Percentiles rank a stretch among this genome's conserved stretches.
These are phyloP conservation scores for Solanum chacoense DNA, from an alignment of 305 asterid species.

Conservation along the genomic window DNA sequence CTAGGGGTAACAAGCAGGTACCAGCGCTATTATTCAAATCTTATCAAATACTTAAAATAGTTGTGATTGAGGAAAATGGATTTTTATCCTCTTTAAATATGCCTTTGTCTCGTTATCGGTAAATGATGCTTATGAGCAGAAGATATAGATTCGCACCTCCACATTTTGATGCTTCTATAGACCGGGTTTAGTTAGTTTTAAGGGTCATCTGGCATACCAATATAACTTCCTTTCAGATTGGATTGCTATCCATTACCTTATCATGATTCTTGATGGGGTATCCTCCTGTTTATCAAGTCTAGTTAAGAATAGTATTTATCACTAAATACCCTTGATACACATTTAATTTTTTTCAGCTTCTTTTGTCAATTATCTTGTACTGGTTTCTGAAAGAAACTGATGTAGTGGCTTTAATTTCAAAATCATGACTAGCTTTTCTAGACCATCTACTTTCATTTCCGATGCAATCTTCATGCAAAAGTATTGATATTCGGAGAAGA, in stretches of 20 bases:
- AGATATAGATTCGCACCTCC: not conserved
- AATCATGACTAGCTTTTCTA: not conserved
- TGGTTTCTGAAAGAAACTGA: not conserved
- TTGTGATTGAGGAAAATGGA: not conserved
- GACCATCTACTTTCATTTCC: not conserved
- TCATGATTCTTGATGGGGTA: not conserved
- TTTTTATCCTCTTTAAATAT: not conserved
- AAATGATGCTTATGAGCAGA: not conserved
- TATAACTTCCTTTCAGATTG: not conserved
- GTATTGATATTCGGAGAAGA: not conserved
- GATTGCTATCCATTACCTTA: not conserved
- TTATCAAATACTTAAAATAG: not conserved
- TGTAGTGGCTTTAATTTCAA: not conserved
- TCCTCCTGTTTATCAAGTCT: not conserved
- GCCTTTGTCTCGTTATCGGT: not conserved
- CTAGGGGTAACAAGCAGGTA: constrained; percentile 97
- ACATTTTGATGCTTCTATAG: not conserved
- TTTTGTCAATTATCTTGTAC: not conserved
- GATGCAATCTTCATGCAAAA: not conserved
- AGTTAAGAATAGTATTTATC: not conserved
- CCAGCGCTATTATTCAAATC: not conserved
- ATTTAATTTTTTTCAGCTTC: not conserved
- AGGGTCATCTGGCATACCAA: not conserved
- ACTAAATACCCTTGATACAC: not conserved
- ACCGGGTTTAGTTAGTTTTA: not conserved